Base-by-base conservation (phyloP, 2,329 filamentous ascomycete species). In the Cucurbitaria berberidis region DNA sequence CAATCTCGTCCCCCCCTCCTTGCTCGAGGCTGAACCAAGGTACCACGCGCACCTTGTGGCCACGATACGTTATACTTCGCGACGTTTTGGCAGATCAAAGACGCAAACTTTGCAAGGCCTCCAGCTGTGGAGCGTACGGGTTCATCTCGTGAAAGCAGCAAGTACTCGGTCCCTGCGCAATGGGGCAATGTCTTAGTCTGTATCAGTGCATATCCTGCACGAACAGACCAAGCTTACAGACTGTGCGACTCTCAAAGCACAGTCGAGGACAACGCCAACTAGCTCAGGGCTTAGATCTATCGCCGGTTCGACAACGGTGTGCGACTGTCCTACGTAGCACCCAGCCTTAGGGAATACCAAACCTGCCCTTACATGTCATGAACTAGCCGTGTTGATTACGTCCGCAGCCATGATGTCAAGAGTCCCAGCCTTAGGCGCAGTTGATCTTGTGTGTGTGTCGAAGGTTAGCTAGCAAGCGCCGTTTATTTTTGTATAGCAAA, bases 401-500 rank as follows among this genome's bases (percentile, higher is more conserved):
- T 19, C 22, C 19, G 46, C 46, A n/a, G 41, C 39, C 50, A 44
- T 50, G 35, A 50, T 46, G 49, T 53, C 56, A 62, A 47, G 38
- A 19, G 22, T 46, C 43, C 27, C 38, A 59, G 47, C 39, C 56
- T 59, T 40, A 53, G 51, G 51, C 41, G 48, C 47, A 42, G 46
- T 49, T 29, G 40, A 46, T 36, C 40, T 34, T 44, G 15, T 36
- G 42, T 13, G 32, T 44, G 15, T 36, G 42, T 13, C 47, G n/a
- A 48, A 32, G 18, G 34, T 26, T 40, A 24, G 22, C 38, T 41
- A 27, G n/a, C 39, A 51, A 49, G 53, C 56, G 56, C 53, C 27
- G 55, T 57, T 62, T 54, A 57, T 58, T 65, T 59, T 57, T 43
- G 60, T 56, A 53, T 59, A 59, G 55, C 48, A 52, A 22, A 43